Conservation (phyloP, 352 stramenopile genomes). For the Elongisporangium anandrum region DNA sequence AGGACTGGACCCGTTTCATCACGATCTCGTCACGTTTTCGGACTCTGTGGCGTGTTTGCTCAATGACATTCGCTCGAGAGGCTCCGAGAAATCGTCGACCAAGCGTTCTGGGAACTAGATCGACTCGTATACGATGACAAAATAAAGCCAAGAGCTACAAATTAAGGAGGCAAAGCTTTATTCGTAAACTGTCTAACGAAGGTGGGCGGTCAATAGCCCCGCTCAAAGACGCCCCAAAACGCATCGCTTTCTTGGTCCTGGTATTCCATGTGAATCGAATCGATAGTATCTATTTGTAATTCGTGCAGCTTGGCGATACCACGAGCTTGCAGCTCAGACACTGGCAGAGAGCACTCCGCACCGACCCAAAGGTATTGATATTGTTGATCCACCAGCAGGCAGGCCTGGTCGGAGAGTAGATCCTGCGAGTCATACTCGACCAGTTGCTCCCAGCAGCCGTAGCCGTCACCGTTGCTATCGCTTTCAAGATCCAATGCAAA, state of each 20-base stretch:
- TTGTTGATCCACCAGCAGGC: constrained; percentile 24
- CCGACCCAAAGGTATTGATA: constrained; percentile 44
- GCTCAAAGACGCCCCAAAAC: constrained; percentile 61
- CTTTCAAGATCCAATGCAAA: constrained; percentile 30
- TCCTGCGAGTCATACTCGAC: constrained; percentile 66
- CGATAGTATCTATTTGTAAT: background rate
- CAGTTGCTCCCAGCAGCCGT: constrained; percentile 37
- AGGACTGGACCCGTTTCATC: constrained; percentile 52
- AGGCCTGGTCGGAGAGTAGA: constrained; percentile 20
- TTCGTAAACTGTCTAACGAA: too few relatives aligned
- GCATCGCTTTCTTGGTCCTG: constrained; percentile 40
- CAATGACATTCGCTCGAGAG: constrained; percentile 19
- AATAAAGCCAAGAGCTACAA: too few relatives aligned
- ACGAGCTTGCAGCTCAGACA: constrained; percentile 2
- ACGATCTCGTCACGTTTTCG: constrained; percentile 78
- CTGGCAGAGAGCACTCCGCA: constrained; percentile 4
- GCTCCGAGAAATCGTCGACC: too few relatives aligned
- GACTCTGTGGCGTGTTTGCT: constrained; percentile 40
- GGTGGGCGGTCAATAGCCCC: constrained; percentile 32
- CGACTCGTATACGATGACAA: background rate
- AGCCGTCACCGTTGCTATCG: constrained; percentile 1
- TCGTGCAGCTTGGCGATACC: background rate
- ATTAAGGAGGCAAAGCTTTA: too few relatives aligned
- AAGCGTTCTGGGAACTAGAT: too few relatives aligned
- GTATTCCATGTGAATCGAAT: constrained; percentile 13